Evolutionary conservation across 345 rosid genomes (phyloP), one percentile per base, ranked within the genome.

Genomic region (Populus tremula): DNA sequence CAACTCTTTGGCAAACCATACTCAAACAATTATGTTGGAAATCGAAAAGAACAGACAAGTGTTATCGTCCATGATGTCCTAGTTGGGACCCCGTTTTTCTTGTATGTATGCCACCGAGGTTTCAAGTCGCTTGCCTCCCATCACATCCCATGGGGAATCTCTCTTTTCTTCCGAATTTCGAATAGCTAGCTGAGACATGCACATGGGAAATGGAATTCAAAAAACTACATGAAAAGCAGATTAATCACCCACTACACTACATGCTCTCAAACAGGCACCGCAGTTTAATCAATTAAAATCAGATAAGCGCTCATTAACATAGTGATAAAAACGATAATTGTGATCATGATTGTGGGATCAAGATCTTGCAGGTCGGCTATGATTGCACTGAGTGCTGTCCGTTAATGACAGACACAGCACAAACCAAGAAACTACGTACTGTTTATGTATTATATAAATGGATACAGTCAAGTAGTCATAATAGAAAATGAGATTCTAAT

Each of bases 361-460:
- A 81, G 86, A 85, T 85, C 89, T 86, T 71, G 84, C 86, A 87
- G 84, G 84, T 85, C 89, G 87, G 95, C 97, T 89, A 83, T 85
- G 88, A 90, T 90, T 87, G 83, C 87, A 91, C 89, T 78, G 89
- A 83, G 80, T 75, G 50, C 62, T 85, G 92, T 87, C 90, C 81
- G 81, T 80, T 84, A 71, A 82, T 87, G 74, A 72, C 82, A 81
- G 89, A 89, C 95, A 90, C 79, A 81, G 56, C 85, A 87, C 83
- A 87, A 82, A 87, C 86, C 81, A 79, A 78, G 83, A 80, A 80
- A 69, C 87, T 75, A 43, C 68, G 27, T 39, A 39, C 11, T 70
- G 78, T 73, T 72, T 76, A 67, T 17, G 41, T 67, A 67, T 45
- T 13, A 35, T 67, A 35, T 17, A 36, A 31, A 12, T 2, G 17